A percentile compares a stretch with the other conserved stretches of the same genome.
phyloP scores from a whole-genome alignment of 495 filamentous ascomycete genomes.

The Aspergillus hancockii region DNA sequence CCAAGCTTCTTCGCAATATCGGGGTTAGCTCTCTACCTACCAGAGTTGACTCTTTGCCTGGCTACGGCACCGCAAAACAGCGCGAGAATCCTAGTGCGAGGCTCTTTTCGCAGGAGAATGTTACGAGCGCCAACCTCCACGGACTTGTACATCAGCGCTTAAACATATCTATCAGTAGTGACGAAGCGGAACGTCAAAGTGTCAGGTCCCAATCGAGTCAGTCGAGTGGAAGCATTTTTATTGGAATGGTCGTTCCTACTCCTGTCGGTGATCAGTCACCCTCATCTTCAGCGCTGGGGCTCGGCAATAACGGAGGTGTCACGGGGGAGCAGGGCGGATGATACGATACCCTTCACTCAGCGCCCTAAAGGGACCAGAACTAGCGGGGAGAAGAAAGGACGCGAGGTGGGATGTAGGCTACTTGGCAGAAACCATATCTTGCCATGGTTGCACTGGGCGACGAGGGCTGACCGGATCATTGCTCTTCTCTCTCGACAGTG shows the following conservation, averaged over 20 bases:
- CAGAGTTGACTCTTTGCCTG: not conserved
- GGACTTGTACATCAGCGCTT: not conserved
- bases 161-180: not conserved
- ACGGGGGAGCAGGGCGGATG: not conserved
- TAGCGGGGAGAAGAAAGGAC: not conserved
- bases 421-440: not conserved
- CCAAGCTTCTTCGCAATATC: conserved; percentile 14
- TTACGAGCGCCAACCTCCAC: not conserved
- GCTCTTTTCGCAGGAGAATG: not conserved
- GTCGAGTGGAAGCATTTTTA: not conserved
- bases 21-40: conserved; percentile 4
- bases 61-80: not conserved
- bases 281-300: not conserved
- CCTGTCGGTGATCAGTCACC: not conserved
- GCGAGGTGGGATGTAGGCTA: not conserved
- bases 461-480: not conserved
- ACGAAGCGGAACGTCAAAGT: not conserved
- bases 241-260: not conserved
- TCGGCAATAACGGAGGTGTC: not conserved
- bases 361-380: not conserved
- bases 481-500: not conserved
- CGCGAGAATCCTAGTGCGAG: not conserved
- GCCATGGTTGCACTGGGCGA: not conserved
- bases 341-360: not conserved
- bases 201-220: too few species aligned